These are phyloP conservation scores for Hortiboletus rubellus DNA, from an alignment of 1,284 basidiomycete species.

Conservation along the genomic window DNA sequence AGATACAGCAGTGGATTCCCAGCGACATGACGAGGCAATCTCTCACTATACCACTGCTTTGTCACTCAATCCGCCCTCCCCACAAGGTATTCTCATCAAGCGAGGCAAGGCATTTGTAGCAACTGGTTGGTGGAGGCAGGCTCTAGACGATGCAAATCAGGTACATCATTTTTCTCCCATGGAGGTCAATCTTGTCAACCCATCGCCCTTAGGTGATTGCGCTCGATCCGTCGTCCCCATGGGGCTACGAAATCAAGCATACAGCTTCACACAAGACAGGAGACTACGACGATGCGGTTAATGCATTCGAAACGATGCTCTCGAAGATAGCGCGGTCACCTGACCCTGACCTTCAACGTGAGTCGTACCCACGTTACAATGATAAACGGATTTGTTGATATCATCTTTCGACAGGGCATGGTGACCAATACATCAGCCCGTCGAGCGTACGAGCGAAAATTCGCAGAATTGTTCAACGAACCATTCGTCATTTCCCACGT, in stretches of 20 bases:
- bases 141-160: neutral
- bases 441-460: neutral
- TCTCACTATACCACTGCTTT: neutral
- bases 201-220: neutral
- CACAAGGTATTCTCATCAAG: neutral
- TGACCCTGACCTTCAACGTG: neutral
- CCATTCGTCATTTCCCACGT: neutral
- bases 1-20: neutral
- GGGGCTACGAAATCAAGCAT: neutral
- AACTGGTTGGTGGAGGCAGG: neutral
- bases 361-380: neutral
- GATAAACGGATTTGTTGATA: neutral
- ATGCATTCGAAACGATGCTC: neutral
- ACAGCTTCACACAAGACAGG: neutral
- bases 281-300: neutral
- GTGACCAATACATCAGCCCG: neutral
- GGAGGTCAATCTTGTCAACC: neutral
- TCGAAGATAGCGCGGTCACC: neutral
- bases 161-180: neutral
- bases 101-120: neutral
- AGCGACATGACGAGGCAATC: neutral
- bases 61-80: neutral
- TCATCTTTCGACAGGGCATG: neutral
- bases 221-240: neutral
- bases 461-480: neutral